A percentile compares a stretch with the other conserved stretches of the same genome.
These are phyloP conservation scores for Immersiella caudata DNA, from an alignment of 495 filamentous ascomycete species.

Conservation along the genomic window DNA sequence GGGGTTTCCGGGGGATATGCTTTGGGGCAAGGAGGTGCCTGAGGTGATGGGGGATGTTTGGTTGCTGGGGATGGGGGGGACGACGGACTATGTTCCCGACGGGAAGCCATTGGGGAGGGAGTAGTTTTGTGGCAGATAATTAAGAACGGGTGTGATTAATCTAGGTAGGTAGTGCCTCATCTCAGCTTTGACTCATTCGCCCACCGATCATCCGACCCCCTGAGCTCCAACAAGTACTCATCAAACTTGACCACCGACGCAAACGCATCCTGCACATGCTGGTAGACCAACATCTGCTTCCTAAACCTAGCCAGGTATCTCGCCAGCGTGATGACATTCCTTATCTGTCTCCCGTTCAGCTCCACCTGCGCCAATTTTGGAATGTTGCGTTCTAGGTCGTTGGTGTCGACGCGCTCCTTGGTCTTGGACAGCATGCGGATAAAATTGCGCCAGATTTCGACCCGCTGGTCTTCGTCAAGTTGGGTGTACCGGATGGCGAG, in stretches of 20 bases:
- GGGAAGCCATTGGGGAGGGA: conserved; percentile 4
- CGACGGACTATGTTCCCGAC: conserved; percentile 1
- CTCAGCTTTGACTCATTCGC: no score
- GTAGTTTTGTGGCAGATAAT: conserved; percentile 1
- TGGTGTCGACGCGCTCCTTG: conserved; percentile 29
- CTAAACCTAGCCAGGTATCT: conserved; percentile 20
- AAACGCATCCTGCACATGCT: not conserved
- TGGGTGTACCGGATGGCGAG: conserved; percentile 40
- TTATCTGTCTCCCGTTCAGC: conserved; percentile 63
- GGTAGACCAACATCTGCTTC: not conserved
- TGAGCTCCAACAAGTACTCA: not conserved
- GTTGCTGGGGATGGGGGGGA: not conserved
- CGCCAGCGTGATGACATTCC: conserved; percentile 60
- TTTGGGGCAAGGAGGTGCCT: conserved; percentile 46
- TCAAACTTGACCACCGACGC: not conserved
- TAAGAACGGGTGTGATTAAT: no score
- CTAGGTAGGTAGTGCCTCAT: no score
- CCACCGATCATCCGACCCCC: not conserved
- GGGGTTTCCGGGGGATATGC: conserved; percentile 62
- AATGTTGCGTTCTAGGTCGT: conserved; percentile 41
- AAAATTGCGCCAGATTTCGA: conserved; percentile 51
- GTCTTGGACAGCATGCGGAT: not conserved
- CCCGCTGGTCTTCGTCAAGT: conserved; percentile 29
- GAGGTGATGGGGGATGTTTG: not conserved
- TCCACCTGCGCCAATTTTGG: conserved; percentile 43